Conservation (phyloP, 2,329 filamentous ascomycete genomes). For the Pseudofabraea citricarpa region DNA sequence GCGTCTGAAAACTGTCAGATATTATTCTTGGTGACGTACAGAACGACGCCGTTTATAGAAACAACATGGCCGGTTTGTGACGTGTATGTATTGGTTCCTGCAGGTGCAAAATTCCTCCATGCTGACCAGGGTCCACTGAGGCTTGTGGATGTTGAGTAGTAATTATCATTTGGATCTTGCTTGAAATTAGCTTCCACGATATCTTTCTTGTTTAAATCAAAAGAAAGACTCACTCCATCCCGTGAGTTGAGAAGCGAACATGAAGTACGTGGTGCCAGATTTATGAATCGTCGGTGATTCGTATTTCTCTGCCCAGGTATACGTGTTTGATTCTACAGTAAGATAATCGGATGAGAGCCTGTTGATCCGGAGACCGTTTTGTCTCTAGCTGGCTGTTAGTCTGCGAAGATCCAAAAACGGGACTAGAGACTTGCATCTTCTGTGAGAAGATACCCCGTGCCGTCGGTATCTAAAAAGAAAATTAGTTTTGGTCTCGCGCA, state of each 20-base stretch:
- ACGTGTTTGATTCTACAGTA: conserved; percentile 41
- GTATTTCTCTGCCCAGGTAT: conserved; percentile 42
- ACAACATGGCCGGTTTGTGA: conserved; percentile 59
- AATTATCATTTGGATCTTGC: conserved; percentile 53
- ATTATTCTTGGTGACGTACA: conserved; percentile 13
- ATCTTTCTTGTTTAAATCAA: not conserved
- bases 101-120: conserved; percentile 54
- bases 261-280: conserved; percentile 54
- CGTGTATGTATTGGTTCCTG: conserved; percentile 50
- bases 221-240: conserved; percentile 27
- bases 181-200: not conserved
- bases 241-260: conserved; percentile 56
- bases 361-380: conserved; percentile 53
- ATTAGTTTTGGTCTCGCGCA: no score
- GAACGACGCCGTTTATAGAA: conserved; percentile 29
- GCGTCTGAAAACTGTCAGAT: not conserved
- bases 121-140: conserved; percentile 56
- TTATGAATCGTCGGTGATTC: conserved; percentile 63
- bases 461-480: conserved; percentile 53
- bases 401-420: no score
- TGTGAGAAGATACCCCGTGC: conserved; percentile 54
- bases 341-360: conserved; percentile 53
- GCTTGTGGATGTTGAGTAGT: conserved; percentile 53
- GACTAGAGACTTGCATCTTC: conserved; percentile 56
- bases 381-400: no score